Percentiles rank a stretch among this genome's conserved stretches.
Evolutionary conservation across 441 rosid genomes (phyloP).

Genomic region (Croton setiger): DNA sequence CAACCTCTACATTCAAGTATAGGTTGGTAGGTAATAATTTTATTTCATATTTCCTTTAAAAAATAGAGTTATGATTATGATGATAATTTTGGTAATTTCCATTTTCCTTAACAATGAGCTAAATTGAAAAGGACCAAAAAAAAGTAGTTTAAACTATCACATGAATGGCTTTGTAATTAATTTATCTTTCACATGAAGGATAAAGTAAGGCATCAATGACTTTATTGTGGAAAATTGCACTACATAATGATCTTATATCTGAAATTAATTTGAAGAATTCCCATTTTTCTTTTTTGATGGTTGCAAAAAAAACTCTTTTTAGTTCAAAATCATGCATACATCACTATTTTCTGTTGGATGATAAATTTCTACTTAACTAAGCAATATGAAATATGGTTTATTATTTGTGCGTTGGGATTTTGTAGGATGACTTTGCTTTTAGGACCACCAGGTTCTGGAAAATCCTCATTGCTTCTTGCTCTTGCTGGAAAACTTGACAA

Average conservation of each 20-base stretch:
- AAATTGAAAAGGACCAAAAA: too few species aligned
- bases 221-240: neutral
- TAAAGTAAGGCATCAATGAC: neutral
- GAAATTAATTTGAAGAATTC: too few species aligned
- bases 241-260: neutral
- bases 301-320: neutral
- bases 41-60: too few species aligned
- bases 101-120: too few species aligned
- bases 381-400: conserved; percentile 6
- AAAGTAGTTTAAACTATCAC: neutral
- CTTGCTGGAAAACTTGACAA: conserved; percentile 78
- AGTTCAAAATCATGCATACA: neutral
- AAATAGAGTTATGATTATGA: too few species aligned
- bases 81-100: neutral
- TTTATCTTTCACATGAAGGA: neutral
- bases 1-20: too few species aligned
- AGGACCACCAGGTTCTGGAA: conserved; percentile 97
- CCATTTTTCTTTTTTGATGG: neutral
- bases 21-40: too few species aligned
- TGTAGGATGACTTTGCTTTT: conserved; percentile 85
- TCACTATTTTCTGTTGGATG: neutral
- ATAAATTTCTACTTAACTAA: conserved; percentile 15
- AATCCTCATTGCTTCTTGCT: conserved; percentile 79
- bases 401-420: neutral
- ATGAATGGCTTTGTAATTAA: neutral